Evolutionary conservation across 2,329 filamentous ascomycete species (phyloP), one percentile per base, ranked within the genome.

Genomic region (Sporothrix pallida): DNA sequence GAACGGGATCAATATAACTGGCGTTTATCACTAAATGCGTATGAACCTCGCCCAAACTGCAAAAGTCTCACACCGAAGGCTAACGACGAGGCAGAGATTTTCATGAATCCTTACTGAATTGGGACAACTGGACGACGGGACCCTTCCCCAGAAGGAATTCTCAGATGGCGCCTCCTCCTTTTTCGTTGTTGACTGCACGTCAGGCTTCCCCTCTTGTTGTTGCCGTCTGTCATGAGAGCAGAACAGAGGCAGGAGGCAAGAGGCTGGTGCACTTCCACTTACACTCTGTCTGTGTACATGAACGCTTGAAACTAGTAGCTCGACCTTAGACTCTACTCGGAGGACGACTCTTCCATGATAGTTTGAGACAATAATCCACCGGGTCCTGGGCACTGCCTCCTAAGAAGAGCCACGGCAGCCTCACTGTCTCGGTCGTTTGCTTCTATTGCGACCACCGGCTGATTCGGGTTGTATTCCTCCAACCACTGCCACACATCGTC

Each of bases 401-500:
- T 8, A 9, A 69, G 4, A 5, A 46, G 23, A 8, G 46, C 26
- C 2, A 42, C 42, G 7, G 50, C 17, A 17, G 42, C n/a, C 7
- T 48, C 62, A 1, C 62, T 5, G 42, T 12, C 17, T 31, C 63
- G 17, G 17, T 58, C 13, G 31, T 50, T 26, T 12, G 48, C 20
- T 17, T 60, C 52, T 26, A 15, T 1, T 5, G 65, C 71, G 1
- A 67, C 70, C 3, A 58, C 44, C 1, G 75, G 48, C 20, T 72
- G 72, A 2, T 31, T 46, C 2, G 72, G 74, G 3, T 76, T 75
- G 54, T 73, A 77, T 31, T 77, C 75, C 31, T 77, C 69, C 13
- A 77, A 74, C 76, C 76, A 77, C 52, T 62, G 74, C 76, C 76
- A 77, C 50, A 76, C 75, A 17, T 77, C 73, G 44, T 77, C 76